phyloP scores from a whole-genome alignment of 495 filamentous ascomycete genomes.

The Trichoderma reesei region DNA sequence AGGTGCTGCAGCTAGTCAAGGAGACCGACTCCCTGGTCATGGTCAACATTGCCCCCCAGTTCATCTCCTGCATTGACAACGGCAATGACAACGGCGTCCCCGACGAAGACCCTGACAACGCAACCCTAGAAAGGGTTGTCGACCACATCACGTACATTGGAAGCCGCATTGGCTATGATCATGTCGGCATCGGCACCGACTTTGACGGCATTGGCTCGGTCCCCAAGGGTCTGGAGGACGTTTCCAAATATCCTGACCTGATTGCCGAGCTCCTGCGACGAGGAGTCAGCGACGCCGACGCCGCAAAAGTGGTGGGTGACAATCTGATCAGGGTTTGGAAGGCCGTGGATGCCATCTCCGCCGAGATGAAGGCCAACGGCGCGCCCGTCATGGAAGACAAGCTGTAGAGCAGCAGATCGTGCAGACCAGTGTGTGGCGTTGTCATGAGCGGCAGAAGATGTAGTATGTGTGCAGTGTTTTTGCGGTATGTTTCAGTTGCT shows the following conservation, averaged over 20 bases:
- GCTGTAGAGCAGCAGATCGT: conserved; percentile 12
- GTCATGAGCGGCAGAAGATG: too few species aligned
- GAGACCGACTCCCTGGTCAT: conserved; percentile 55
- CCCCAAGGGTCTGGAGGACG: conserved; percentile 62
- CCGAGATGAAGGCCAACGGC: conserved; percentile 49
- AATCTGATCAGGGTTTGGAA: conserved; percentile 71
- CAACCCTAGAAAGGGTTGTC: conserved; percentile 71
- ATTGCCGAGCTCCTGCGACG: conserved; percentile 60
- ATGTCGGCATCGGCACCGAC: conserved; percentile 68
- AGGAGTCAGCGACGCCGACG: conserved; percentile 59
- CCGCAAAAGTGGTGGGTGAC: conserved; percentile 55
- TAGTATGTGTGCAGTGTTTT: too few species aligned
- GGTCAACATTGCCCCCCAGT: conserved; percentile 72
- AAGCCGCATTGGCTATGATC: conserved; percentile 56
- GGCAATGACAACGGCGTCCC: conserved; percentile 49
- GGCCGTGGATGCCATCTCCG: conserved; percentile 56
- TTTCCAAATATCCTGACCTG: conserved; percentile 73
- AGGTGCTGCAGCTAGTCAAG: conserved; percentile 55
- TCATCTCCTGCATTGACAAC: conserved; percentile 56
- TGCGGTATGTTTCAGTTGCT: too few species aligned
- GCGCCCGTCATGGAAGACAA: conserved; percentile 56
- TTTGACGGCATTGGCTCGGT: conserved; percentile 56
- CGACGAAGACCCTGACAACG: conserved; percentile 49
- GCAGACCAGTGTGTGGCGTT: too few species aligned
- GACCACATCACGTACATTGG: conserved; percentile 65